These are phyloP conservation scores for Cladosporium velox DNA, from an alignment of 2,329 filamentous ascomycete genomes.

Conservation along the genomic window DNA sequence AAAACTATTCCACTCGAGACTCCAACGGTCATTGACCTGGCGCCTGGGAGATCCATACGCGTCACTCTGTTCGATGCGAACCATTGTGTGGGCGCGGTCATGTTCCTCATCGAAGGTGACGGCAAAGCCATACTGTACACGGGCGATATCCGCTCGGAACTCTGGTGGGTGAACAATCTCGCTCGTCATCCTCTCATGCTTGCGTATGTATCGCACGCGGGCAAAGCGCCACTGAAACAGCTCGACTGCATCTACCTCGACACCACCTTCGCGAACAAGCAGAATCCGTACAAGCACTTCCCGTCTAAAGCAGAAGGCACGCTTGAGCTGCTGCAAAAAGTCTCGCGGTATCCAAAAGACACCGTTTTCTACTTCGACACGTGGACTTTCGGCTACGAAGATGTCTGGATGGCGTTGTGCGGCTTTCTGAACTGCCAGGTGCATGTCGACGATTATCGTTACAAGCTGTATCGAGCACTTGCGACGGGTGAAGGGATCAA, in stretches of 20 bases:
- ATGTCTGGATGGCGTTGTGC: slow-evolving; percentile 83
- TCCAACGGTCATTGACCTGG: slow-evolving; percentile 73
- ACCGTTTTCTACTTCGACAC: slow-evolving; percentile 82
- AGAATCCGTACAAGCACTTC: slow-evolving; percentile 54
- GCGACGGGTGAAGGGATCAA: slow-evolving; percentile 45
- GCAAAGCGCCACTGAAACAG: slow-evolving; percentile 54
- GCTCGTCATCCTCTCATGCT: slow-evolving; percentile 70
- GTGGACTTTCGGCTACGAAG: slow-evolving; percentile 93
- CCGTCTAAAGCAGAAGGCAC: slow-evolving; percentile 73
- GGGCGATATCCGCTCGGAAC: slow-evolving; percentile 81
- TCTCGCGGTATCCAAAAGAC: slow-evolving; percentile 67
- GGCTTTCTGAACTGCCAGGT: slow-evolving; percentile 69
- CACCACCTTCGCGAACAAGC: slow-evolving; percentile 70
- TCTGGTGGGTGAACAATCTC: slow-evolving; percentile 79
- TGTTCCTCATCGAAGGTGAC: slow-evolving; percentile 83
- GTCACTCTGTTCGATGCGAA: slow-evolving; percentile 90
- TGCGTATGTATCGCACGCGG: slow-evolving; percentile 57
- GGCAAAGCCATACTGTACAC: slow-evolving; percentile 80
- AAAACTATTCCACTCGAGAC: slow-evolving; percentile 82
- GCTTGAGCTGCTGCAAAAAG: slow-evolving; percentile 68
- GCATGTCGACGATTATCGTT: slow-evolving; percentile 81
- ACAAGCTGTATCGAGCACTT: slow-evolving; percentile 67
- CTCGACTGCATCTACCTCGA: slow-evolving; percentile 87
- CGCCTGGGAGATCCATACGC: slow-evolving; percentile 66
- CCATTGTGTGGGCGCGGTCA: slow-evolving; percentile 85